Evolutionary conservation across 2,329 filamentous ascomycete species (phyloP).

Genomic region (Pseudogymnoascus sp.): DNA sequence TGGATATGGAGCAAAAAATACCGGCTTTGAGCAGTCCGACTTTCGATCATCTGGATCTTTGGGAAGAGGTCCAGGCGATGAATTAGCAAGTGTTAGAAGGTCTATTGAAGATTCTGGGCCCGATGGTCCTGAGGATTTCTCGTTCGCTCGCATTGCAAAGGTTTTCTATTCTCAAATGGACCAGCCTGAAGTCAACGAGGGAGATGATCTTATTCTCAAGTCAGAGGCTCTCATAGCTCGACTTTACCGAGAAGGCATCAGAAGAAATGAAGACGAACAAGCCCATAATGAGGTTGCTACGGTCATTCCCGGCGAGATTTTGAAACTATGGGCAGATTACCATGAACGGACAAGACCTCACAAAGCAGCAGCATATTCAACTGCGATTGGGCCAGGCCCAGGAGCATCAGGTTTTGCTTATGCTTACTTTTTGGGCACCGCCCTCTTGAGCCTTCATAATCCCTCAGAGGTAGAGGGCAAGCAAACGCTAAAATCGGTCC

Average conservation of each 20-base stretch:
- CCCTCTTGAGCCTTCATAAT: constrained; percentile 75
- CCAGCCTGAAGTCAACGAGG: constrained; percentile 56
- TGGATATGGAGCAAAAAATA: neutral
- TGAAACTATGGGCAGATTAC: constrained; percentile 48
- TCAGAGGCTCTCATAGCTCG: constrained; percentile 64
- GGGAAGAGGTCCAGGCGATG: neutral
- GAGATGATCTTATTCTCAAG: constrained; percentile 61
- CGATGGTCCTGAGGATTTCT: constrained; percentile 33
- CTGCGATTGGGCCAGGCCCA: constrained; percentile 57
- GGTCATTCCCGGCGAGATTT: constrained; percentile 43
- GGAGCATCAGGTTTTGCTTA: constrained; percentile 59
- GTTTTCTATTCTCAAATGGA: constrained; percentile 54
- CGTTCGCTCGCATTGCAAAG: constrained; percentile 64
- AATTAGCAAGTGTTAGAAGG: neutral
- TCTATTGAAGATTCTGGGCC: neutral
- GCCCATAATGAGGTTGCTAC: constrained; percentile 49
- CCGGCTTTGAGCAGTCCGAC: neutral
- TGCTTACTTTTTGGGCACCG: constrained; percentile 67
- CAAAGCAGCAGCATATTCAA: constrained; percentile 44
- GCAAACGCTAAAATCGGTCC: constrained; percentile 45
- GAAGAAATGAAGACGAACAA: constrained; percentile 45
- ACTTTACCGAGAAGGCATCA: constrained; percentile 56
- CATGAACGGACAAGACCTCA: constrained; percentile 36
- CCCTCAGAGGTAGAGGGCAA: constrained; percentile 29
- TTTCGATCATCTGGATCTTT: constrained; percentile 2